Evolutionary conservation across 352 stramenopile species (phyloP).

Genomic region (Globisporangium nagaii): DNA sequence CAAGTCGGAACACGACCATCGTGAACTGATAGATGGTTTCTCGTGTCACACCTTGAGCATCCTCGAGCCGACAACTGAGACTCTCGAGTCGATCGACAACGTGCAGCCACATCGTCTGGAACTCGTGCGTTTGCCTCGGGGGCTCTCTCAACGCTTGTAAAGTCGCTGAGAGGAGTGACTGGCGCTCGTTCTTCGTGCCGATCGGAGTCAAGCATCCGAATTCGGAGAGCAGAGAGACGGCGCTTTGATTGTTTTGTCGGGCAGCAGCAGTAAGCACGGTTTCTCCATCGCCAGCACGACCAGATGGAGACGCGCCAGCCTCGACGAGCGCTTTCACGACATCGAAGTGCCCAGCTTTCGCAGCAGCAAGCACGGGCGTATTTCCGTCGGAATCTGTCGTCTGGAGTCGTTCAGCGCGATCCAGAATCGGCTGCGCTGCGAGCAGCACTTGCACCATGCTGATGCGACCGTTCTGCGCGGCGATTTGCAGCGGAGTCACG

Average conservation of each 20-base stretch:
- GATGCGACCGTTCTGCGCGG: too few species aligned
- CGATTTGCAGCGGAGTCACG: too few species aligned
- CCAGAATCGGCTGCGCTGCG: too few species aligned
- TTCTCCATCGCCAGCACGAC: neutral
- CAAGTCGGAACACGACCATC: neutral
- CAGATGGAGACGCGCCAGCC: neutral
- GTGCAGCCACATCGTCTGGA: neutral
- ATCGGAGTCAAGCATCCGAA: neutral
- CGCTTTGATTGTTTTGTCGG: neutral
- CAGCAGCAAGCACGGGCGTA: neutral
- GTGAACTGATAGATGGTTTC: neutral
- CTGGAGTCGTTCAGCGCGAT: neutral
- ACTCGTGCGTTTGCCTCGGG: neutral
- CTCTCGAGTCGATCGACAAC: neutral
- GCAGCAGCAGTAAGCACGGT: conserved; percentile 2
- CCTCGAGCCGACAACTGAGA: neutral
- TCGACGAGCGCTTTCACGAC: neutral
- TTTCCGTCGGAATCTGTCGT: too few species aligned
- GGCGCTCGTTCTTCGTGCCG: too few species aligned
- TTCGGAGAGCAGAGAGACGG: neutral
- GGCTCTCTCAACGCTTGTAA: neutral
- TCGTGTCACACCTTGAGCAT: neutral
- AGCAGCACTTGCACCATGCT: neutral
- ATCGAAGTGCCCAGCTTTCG: neutral
- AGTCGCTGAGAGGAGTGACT: neutral